Base-by-base conservation (phyloP, 2,329 filamentous ascomycete genomes). In the Meredithiella fracta region DNA sequence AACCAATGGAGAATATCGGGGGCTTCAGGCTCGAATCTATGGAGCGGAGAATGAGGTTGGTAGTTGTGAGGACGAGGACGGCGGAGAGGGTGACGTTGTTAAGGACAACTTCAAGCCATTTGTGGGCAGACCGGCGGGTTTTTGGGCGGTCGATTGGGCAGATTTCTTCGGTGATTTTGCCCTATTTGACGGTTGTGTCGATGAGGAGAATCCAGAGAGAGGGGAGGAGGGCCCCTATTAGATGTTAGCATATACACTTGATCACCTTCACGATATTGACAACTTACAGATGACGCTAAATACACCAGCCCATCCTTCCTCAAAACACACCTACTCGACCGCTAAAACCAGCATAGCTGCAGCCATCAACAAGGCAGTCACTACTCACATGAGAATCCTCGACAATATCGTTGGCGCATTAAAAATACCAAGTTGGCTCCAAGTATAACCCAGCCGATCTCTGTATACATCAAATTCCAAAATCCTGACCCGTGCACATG, bases 241-340 rank as follows among this genome's bases (percentile, higher is more conserved):
- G 34, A 26, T 3, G 11, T 23, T 49, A 5, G 2, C 25, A 49
- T 47, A 29, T 29, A 31, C 11, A 47, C 8, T 25, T 9, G 29
- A 34, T 29, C n/a, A n/a, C n/a, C 2, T 9, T 42, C n/a, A 40
- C 40, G 37, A 54, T 31, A 11, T 8, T 44, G 17, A 29, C 3
- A 44, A 66, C 68, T 63, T 62, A 71, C 75, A 96, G 15, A 87
- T 70, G 2, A 91, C 85, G 44, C 86, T 92, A 8, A 79, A 80
- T 56, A 92, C 85, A n/a, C 92, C 92, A 0, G 92, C 82, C 83
- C 89, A 94, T 31, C 87, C 84, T 68, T 97, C 91, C 67, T 96
- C 89, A 20, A 83, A 73, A 14, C 91, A 78, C 15, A 91, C 77
- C 60, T 80, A 78, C 51, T 81, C 73, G 0, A 95, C 86, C 0